Base-by-base conservation (phyloP, 2,329 filamentous ascomycete species). In the Sporothrix brunneoviolacea region DNA sequence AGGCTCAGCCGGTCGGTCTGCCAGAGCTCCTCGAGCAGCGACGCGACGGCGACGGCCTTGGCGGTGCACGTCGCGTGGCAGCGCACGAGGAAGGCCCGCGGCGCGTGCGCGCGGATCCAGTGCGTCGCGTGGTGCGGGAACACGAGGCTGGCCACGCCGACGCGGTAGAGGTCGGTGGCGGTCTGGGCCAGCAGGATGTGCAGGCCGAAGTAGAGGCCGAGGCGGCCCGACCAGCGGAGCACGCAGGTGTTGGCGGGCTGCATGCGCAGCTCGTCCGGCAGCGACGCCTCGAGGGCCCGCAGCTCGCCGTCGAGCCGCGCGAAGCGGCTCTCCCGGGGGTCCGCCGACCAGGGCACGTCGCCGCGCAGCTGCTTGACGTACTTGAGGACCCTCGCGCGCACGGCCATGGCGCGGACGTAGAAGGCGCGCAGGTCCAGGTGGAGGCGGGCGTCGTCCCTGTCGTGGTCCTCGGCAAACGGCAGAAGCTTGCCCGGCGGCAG, bases 171-270 rank as follows among this genome's bases (percentile, higher is more conserved):
- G 21, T 54, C 53, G 41, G 52, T 37, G 40, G 35, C 36, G 1
- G 53, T 54, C 46, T 54, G 53, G 4, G 53, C 49, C 15, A 54
- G 18, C 35, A 54, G 13, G 10, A 54, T 52, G 41, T 54, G 53
- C 22, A 54, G 30, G 24, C 49, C 53, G 42, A 30, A 49, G 28
- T 38, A 54, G 15, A 54, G 37, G 4, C 45, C 41, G 8, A 52
- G 36, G 3, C 49, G 45, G 27, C 45, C 30, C 2, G 49, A 51
- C 49, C 48, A 44, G 8, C 37, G 49, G 15, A 52, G 46, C 7
- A 52, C n/a, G 5, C 30, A 22, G 7, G 40, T 49, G 38, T 54
- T 54, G 12, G 49, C 53, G 4, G 32, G 13, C 10, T 13, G 42
- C 49, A 52, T 41, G 19, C 16, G 35, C 12, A 47, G 19, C 3